A percentile compares a stretch with the other conserved stretches of the same genome.
These are phyloP conservation scores for Herpetospermum pedunculosum DNA, from an alignment of 306 rosid genomes.

Conservation along the genomic window DNA sequence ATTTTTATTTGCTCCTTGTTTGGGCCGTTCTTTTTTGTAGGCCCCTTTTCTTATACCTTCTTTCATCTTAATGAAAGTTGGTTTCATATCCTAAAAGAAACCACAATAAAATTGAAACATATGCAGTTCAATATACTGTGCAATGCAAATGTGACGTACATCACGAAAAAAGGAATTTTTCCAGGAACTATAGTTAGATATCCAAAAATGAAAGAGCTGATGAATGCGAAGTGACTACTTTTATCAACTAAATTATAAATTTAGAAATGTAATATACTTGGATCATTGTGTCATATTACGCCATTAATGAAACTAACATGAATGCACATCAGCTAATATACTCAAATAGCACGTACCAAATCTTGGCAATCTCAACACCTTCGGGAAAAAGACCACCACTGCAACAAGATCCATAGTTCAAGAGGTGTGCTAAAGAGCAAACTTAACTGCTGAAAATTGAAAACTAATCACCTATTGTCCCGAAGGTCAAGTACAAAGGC, in stretches of 20 bases:
- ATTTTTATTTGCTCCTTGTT: too few species aligned
- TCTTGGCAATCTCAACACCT: constrained; percentile 93
- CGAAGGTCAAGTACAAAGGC: constrained; percentile 97
- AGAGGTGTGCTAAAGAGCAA: constrained; percentile 23
- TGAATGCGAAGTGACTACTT: not conserved
- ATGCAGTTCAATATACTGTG: not conserved
- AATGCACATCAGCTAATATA: not conserved
- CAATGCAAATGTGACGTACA: not conserved
- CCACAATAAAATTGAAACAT: not conserved
- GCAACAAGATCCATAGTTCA: constrained; percentile 47
- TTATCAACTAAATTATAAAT: not conserved
- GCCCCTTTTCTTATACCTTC: not conserved
- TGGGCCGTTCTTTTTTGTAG: too few species aligned
- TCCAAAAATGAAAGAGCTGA: not conserved
- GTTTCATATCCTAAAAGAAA: not conserved
- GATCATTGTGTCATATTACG: constrained; percentile 5
- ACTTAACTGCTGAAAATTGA: constrained; percentile 14
- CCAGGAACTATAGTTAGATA: not conserved
- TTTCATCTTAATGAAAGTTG: not conserved
- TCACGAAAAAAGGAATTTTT: not conserved
- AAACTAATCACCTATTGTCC: constrained; percentile 68
- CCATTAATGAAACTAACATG: not conserved
- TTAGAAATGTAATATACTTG: not conserved
- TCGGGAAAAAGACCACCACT: constrained; percentile 99
- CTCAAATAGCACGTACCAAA: constrained; percentile 41